phyloP scores from a whole-genome alignment of 1,284 basidiomycete genomes.

The Earliella scabrosa region DNA sequence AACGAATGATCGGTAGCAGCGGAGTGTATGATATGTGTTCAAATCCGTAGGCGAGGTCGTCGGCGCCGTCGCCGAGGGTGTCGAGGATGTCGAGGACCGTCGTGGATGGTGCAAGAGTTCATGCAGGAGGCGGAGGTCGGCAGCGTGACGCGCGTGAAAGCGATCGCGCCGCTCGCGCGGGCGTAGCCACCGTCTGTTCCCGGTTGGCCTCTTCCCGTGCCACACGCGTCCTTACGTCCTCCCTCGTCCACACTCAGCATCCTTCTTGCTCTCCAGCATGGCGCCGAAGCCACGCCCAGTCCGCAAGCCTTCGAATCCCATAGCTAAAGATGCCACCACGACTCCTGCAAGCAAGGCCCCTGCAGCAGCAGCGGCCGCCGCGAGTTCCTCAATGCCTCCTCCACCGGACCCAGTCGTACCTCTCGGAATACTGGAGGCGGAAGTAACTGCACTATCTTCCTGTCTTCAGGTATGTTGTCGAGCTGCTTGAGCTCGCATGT shows the following conservation, averaged over 20 bases:
- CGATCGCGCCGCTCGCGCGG: background rate
- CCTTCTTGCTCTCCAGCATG: constrained; percentile 22
- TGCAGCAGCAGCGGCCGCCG: constrained; percentile 19
- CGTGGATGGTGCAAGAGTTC: constrained; percentile 9
- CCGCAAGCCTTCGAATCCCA: constrained; percentile 30
- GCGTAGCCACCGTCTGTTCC: background rate
- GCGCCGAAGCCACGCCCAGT: constrained; percentile 34
- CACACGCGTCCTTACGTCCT: background rate
- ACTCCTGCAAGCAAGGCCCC: constrained; percentile 22
- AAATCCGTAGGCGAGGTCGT: background rate
- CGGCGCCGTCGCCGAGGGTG: constrained; percentile 12
- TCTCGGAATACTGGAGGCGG: constrained; percentile 60
- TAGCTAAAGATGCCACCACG: constrained; percentile 25
- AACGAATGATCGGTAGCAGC: background rate
- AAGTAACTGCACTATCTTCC: constrained; percentile 57
- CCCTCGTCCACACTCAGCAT: background rate
- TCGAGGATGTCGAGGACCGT: constrained; percentile 10
- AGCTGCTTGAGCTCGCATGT: background rate
- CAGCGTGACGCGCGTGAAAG: constrained; percentile 18
- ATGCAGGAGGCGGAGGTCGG: constrained; percentile 1
- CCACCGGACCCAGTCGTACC: constrained; percentile 54
- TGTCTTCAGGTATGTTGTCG: constrained; percentile 56
- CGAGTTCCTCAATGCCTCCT: constrained; percentile 56
- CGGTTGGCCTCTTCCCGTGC: background rate
- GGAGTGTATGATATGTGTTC: background rate